These are phyloP conservation scores for Phytomonas francai DNA, from an alignment of 208 protist genomes.

Conservation along the genomic window DNA sequence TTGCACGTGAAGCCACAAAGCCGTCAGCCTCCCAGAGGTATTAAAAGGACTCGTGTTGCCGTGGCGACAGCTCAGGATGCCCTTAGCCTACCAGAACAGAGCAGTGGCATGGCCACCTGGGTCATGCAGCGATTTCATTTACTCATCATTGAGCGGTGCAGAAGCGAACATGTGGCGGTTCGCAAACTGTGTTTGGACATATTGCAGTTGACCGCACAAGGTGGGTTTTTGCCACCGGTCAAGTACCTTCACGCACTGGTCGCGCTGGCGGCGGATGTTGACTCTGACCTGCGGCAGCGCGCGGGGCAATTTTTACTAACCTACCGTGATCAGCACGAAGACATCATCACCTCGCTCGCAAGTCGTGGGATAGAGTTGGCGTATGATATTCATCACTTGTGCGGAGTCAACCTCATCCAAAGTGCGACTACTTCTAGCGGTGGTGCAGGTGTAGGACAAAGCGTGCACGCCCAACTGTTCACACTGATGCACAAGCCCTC, in stretches of 20 bases:
- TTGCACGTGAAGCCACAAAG: background rate
- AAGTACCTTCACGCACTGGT: slow-evolving; percentile 49
- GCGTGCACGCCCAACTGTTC: slow-evolving; percentile 40
- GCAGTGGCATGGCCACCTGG: slow-evolving; percentile 87
- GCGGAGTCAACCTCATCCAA: slow-evolving; percentile 38
- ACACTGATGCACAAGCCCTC: slow-evolving; percentile 38
- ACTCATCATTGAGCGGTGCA: slow-evolving; percentile 34
- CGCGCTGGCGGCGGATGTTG: slow-evolving; percentile 45
- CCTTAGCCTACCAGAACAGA: slow-evolving; percentile 31
- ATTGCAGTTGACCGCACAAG: slow-evolving; percentile 43
- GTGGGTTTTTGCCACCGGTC: slow-evolving; percentile 65
- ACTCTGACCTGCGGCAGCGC: slow-evolving; percentile 29
- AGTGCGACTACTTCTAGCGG: slow-evolving; percentile 18
- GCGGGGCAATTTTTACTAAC: slow-evolving; percentile 31
- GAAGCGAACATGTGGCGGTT: slow-evolving; percentile 20
- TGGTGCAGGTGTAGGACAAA: slow-evolving; percentile 11
- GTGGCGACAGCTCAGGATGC: background rate
- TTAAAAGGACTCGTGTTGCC: background rate
- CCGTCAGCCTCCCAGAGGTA: slow-evolving; percentile 3
- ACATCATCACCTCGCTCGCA: slow-evolving; percentile 38
- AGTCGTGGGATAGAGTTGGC: slow-evolving; percentile 33
- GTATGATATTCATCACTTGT: slow-evolving; percentile 51
- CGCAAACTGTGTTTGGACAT: slow-evolving; percentile 51
- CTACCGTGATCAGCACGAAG: slow-evolving; percentile 45
- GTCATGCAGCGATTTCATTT: slow-evolving; percentile 63